Base-by-base conservation (phyloP, 2,329 filamentous ascomycete genomes). In the Grosmannia penicillata region DNA sequence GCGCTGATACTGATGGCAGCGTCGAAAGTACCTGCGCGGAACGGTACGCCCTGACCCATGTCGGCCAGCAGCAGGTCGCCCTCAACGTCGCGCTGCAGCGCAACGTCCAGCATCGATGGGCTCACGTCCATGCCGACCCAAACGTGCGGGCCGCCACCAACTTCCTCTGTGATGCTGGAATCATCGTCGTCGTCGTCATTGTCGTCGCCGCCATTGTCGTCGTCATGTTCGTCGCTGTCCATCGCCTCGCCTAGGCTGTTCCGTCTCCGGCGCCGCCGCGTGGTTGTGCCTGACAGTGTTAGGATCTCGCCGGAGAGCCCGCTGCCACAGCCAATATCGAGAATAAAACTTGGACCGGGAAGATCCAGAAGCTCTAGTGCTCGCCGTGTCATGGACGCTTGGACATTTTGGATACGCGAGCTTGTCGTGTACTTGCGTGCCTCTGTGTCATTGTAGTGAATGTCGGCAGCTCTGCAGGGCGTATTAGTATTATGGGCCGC, bases 111-210 rank as follows among this genome's bases (percentile, higher is more conserved):
- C 91, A 98, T 98, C n/a, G 80, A 85, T 0, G 84, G 78, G 5
- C 82, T 85, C 19, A 98, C 78, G 55, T 98, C 91, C 81, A 96
- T 89, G 43, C 91, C 91, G n/a, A 96, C 68, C 91, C 91, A 98
- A 1, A 78, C 78, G 62, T 98, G 91, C 4, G 86, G 85, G 0
- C 86, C 86, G 39, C 82, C 82, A 42, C 85, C 77, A 10, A 78
- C 70, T 2, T 72, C 66, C 0, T 68, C 59, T 1, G 80, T 63
- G n/a, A 75, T 66, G 11, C 36, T 40, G 27, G 8, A 37, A 6
- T 33, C 32, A 28, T 41, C 36, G 21, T 35, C 34, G 23, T 43
- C 40, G 23, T 40, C 36, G 15, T 35, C 29, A 1, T 37, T 38
- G 8, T 26, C 30, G 0, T 33, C 28, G 17, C 19, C 22, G 8